These are phyloP conservation scores for Enterocytospora artemiae DNA, from an alignment of 371 early-diverging fungal species.

Conservation along the genomic window DNA sequence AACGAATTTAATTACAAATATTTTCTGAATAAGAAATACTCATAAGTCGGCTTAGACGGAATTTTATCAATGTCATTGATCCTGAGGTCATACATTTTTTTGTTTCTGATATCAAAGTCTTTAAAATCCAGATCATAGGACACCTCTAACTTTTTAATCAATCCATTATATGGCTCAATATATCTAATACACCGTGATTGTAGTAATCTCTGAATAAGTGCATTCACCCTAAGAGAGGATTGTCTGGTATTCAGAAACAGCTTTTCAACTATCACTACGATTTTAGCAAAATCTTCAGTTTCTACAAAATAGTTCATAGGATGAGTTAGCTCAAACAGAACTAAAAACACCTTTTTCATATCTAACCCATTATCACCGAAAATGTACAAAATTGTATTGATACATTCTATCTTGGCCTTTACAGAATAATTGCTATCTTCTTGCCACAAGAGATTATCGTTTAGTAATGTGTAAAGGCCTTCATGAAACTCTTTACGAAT, in stretches of 20 bases:
- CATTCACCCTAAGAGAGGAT: constrained; percentile 30
- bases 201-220: constrained; percentile 24
- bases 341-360: constrained; percentile 25
- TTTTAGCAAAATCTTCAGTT: neutral
- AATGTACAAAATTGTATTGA: constrained; percentile 21
- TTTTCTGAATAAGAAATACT: constrained; percentile 3
- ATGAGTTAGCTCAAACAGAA: constrained; percentile 19
- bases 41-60: constrained; percentile 1
- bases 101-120: constrained; percentile 8
- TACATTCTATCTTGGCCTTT: constrained; percentile 22
- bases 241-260: constrained; percentile 41
- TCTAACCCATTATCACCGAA: constrained; percentile 31
- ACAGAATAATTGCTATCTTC: neutral
- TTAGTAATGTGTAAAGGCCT: constrained; percentile 38
- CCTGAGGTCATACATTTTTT: neutral
- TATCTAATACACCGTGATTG: constrained; percentile 19
- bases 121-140: constrained; percentile 36
- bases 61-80: constrained; percentile 3
- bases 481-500: constrained; percentile 42
- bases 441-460: constrained; percentile 32
- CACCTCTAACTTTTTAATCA: constrained; percentile 13
- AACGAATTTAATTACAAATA: too few species aligned
- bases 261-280: constrained; percentile 6
- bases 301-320: constrained; percentile 15
- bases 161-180: neutral